These are phyloP conservation scores for Trichoderma gracile DNA, from an alignment of 2,329 filamentous ascomycete genomes.

Conservation along the genomic window DNA sequence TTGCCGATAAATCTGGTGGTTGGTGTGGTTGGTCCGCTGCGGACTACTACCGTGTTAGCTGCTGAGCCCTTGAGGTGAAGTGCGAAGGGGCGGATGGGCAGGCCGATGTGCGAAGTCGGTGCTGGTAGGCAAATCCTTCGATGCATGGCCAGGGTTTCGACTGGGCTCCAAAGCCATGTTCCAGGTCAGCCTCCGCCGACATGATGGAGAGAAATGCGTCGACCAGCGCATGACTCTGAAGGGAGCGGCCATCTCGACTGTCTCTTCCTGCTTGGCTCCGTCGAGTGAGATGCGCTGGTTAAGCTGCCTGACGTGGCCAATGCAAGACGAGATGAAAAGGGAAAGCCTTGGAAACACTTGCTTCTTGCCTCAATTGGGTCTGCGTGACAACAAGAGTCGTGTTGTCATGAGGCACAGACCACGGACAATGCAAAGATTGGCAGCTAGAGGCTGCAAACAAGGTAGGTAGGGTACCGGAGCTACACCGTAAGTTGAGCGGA, in stretches of 20 bases:
- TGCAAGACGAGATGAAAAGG: conserved; percentile 9
- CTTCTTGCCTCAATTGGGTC: not conserved
- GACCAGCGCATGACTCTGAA: conserved; percentile 1
- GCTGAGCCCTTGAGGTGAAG: conserved; percentile 2
- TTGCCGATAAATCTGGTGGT: conserved; percentile 17
- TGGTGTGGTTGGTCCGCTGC: conserved; percentile 15
- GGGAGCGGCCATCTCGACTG: not conserved
- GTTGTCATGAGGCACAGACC: conserved; percentile 19
- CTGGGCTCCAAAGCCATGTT: not conserved
- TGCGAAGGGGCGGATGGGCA: conserved; percentile 1
- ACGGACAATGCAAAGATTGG: not conserved
- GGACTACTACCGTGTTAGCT: not conserved
- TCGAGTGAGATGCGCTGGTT: not conserved
- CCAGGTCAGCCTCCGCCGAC: conserved; percentile 14
- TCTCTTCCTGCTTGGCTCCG: not conserved
- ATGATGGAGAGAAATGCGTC: conserved; percentile 3
- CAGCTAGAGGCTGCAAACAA: not conserved
- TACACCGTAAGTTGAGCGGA: conserved; percentile 13
- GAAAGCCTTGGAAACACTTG: not conserved
- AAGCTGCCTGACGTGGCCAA: conserved; percentile 10
- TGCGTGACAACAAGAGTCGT: not conserved
- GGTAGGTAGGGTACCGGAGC: conserved; percentile 4
- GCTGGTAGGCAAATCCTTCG: conserved; percentile 12
- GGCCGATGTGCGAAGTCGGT: not conserved
- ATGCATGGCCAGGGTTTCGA: not conserved